Percentiles rank a stretch among this genome's conserved stretches.
These are phyloP conservation scores for Dentipellis fragilis DNA, from an alignment of 768 basidiomycete species.

Conservation along the genomic window DNA sequence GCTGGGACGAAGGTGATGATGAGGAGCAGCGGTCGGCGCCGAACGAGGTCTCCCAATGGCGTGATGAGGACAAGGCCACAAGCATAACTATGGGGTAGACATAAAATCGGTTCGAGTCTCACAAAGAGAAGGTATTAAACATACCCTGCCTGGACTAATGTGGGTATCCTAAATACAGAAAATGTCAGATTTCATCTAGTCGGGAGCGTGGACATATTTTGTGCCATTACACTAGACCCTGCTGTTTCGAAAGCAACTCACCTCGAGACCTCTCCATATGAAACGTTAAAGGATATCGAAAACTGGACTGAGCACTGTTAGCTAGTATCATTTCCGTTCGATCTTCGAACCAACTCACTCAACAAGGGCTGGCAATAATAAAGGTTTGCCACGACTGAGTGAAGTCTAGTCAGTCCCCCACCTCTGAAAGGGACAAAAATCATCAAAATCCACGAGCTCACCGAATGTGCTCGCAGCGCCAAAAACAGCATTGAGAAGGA, in stretches of 20 bases:
- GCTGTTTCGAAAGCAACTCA: neutral
- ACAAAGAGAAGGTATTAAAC: neutral
- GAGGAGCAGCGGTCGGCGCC: conserved; percentile 65
- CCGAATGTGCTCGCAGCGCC: conserved; percentile 38
- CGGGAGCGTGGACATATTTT: neutral
- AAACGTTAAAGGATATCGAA: conserved; percentile 25
- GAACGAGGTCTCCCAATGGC: conserved; percentile 77
- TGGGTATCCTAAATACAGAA: conserved; percentile 38
- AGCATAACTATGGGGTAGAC: conserved; percentile 15
- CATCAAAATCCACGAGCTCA: conserved; percentile 12
- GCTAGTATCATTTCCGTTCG: neutral
- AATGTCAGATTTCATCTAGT: neutral
- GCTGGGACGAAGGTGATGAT: conserved; percentile 34
- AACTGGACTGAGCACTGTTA: conserved; percentile 21
- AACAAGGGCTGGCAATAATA: conserved; percentile 80
- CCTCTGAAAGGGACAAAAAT: conserved; percentile 15
- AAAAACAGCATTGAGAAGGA: conserved; percentile 34
- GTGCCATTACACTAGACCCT: too few relatives aligned
- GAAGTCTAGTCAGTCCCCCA: neutral
- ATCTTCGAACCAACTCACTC: conserved; percentile 33
- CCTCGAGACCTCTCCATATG: conserved; percentile 12
- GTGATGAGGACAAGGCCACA: conserved; percentile 54
- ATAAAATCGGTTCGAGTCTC: neutral
- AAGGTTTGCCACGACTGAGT: conserved; percentile 56
- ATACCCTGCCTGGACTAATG: conserved; percentile 60